A percentile compares a stretch with the other conserved stretches of the same genome.
These are phyloP conservation scores for Durotheca rogersii DNA, from an alignment of 495 filamentous ascomycete genomes.

Conservation along the genomic window DNA sequence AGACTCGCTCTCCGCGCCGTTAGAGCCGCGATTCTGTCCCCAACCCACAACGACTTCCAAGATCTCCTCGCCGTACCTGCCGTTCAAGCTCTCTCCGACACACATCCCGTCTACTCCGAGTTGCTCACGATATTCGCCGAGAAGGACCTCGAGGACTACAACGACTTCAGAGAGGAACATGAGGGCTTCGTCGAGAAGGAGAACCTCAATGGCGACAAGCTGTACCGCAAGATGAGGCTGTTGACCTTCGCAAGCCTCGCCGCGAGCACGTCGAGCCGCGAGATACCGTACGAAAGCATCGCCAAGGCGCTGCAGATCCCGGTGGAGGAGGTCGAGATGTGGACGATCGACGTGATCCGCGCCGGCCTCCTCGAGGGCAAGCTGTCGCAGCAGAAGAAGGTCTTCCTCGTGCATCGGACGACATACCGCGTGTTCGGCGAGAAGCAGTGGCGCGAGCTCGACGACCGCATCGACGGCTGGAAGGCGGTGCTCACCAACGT, in stretches of 20 bases:
- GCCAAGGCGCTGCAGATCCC: slow-evolving; percentile 79
- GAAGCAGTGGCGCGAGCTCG: slow-evolving; percentile 97
- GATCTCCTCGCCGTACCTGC: slow-evolving; percentile 83
- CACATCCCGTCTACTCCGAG: slow-evolving; percentile 79
- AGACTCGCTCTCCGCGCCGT: slow-evolving; percentile 81
- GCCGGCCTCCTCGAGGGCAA: slow-evolving; percentile 93
- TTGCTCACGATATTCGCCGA: slow-evolving; percentile 93
- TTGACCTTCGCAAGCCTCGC: slow-evolving; percentile 89
- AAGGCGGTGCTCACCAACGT: slow-evolving; percentile 74
- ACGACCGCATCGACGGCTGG: slow-evolving; percentile 85
- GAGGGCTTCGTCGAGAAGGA: slow-evolving; percentile 76
- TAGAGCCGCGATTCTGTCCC: slow-evolving; percentile 73
- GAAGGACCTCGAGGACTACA: slow-evolving; percentile 89
- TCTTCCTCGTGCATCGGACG: slow-evolving; percentile 90
- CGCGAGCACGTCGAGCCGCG: slow-evolving; percentile 74
- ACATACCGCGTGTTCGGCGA: slow-evolving; percentile 95
- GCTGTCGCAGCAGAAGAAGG: slow-evolving; percentile 82
- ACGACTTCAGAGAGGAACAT: slow-evolving; percentile 85
- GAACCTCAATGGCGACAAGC: slow-evolving; percentile 59
- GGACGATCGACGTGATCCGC: slow-evolving; percentile 97
- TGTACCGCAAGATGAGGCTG: slow-evolving; percentile 89
- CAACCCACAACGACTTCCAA: slow-evolving; percentile 87
- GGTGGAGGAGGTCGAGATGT: slow-evolving; percentile 84
- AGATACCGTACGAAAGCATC: slow-evolving; percentile 82
- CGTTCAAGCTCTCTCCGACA: slow-evolving; percentile 80